phyloP scores from a whole-genome alignment of 2,329 filamentous ascomycete genomes.

The Penicillium palitans region DNA sequence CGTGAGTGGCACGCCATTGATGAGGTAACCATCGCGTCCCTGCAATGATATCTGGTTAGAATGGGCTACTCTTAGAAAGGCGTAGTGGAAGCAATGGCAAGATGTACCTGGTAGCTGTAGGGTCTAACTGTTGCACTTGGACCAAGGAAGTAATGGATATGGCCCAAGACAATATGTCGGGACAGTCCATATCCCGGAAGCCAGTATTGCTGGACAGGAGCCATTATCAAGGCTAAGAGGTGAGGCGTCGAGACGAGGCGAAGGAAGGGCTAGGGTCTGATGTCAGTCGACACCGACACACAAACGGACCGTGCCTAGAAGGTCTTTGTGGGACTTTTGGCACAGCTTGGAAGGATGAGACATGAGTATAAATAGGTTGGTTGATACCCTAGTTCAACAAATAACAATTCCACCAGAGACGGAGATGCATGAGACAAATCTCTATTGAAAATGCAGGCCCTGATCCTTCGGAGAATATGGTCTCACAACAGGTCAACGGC shows the following conservation, averaged over 20 bases:
- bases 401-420: background rate
- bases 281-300: slow-evolving; percentile 7
- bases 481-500: slow-evolving; percentile 12
- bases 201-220: slow-evolving; percentile 48
- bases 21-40: slow-evolving; percentile 52
- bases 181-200: slow-evolving; percentile 52
- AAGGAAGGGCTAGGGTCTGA: slow-evolving; percentile 2
- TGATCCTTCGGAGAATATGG: slow-evolving; percentile 16
- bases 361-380: slow-evolving; percentile 23
- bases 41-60: slow-evolving; percentile 32
- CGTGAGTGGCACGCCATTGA: slow-evolving; percentile 48
- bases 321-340: slow-evolving; percentile 6
- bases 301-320: slow-evolving; percentile 11
- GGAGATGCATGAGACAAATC: slow-evolving; percentile 18
- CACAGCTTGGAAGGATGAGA: slow-evolving; percentile 7
- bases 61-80: background rate
- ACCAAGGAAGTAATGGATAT: slow-evolving; percentile 52
- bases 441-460: slow-evolving; percentile 8
- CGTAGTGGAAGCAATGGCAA: background rate
- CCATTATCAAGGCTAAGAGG: slow-evolving; percentile 28
- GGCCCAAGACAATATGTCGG: slow-evolving; percentile 50
- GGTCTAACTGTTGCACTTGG: slow-evolving; percentile 49
- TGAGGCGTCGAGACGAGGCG: slow-evolving; percentile 5
- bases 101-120: slow-evolving; percentile 49
- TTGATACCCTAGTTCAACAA: background rate